Base-by-base conservation (phyloP, 1,284 basidiomycete species). In the Ceratobasidium sp. region DNA sequence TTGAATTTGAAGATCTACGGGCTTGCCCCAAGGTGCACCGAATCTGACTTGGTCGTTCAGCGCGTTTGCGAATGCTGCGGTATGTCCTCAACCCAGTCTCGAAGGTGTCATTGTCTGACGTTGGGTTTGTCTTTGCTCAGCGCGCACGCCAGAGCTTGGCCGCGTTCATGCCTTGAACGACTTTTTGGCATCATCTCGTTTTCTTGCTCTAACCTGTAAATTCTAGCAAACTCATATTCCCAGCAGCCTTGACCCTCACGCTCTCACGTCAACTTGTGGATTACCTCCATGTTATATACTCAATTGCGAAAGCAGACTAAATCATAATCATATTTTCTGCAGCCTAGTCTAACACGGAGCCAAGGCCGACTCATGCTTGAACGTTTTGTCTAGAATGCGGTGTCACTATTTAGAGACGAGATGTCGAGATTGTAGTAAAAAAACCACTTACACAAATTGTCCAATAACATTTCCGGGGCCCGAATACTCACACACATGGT, bases 41-140 rank as follows among this genome's bases (percentile, higher is more conserved):
- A 83, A 86, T 56, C 77, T 87, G 17, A 86, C 85, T 2, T 87
- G 86, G 86, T 84, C 83, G 20, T 86, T 86, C 78, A 84, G 84
- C 0, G 81, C 81, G 44, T 83, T 84, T 65, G 74, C 85, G 48
- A 81, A 81, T 20, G 80, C 81, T 56, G 80, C 79, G 23, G 70
- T 73, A 40, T 13, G 70, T 73, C 40, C 44, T 48, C 23, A n/a
- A 28, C 15, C 33, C 28, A 7, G 20, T 38, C 17, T 13, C 20
- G 20, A 20, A 52, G n/a, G n/a, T n/a, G n/a, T n/a, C n/a, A n/a
- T n/a, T n/a, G n/a, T n/a, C n/a, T n/a, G n/a, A n/a, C n/a, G n/a
- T n/a, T n/a, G n/a, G n/a, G n/a, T 57, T 23, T 7, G 38, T 23
- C 20, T 62, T 62, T 26, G 15, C 48, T 26, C 54, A 73, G 70